Evolutionary conservation across 208 protist genomes (phyloP).

Genomic region (Lotmaria passim): DNA sequence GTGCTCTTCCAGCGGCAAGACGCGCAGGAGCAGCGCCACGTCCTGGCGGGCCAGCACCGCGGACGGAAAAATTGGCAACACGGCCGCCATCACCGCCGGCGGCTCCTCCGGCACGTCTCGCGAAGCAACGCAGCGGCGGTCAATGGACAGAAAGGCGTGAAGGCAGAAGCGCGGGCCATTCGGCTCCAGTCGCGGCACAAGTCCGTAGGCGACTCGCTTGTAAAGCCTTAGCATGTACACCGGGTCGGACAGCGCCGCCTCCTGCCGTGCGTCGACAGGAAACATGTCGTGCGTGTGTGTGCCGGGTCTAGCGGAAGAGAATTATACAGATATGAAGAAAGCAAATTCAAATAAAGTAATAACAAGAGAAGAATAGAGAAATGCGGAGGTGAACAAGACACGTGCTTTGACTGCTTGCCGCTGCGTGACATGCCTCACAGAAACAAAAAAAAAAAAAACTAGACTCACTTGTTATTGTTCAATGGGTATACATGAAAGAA

Average conservation of each 20-base stretch:
- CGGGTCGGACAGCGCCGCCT: slow-evolving; percentile 36
- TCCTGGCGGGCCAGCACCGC: slow-evolving; percentile 52
- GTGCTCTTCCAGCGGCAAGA: slow-evolving; percentile 41
- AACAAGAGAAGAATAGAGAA: too few relatives aligned
- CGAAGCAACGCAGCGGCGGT: slow-evolving; percentile 29
- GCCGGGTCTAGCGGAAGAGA: neutral
- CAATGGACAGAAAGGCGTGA: slow-evolving; percentile 34
- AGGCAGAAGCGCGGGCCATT: slow-evolving; percentile 8
- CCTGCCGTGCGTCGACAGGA: slow-evolving; percentile 14
- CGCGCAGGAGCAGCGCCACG: slow-evolving; percentile 52
- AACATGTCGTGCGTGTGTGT: slow-evolving; percentile 5
- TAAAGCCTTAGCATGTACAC: slow-evolving; percentile 59
- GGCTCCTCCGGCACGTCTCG: slow-evolving; percentile 15
- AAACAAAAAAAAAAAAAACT: too few relatives aligned
- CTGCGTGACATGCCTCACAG: too few relatives aligned
- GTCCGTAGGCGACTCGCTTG: slow-evolving; percentile 44
- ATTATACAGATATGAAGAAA: slow-evolving; percentile 12
- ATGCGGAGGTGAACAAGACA: too few relatives aligned
- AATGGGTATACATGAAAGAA: too few relatives aligned
- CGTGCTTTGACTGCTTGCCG: too few relatives aligned
- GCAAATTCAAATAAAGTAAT: neutral
- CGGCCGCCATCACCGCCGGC: slow-evolving; percentile 9
- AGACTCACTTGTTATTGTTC: too few relatives aligned
- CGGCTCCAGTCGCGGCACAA: slow-evolving; percentile 30
- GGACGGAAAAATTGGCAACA: slow-evolving; percentile 57